Evolutionary conservation across 129 eudicot genomes (phyloP), one percentile per base, ranked within the genome.

Genomic region (Pseudognaphalium luteoalbum): DNA sequence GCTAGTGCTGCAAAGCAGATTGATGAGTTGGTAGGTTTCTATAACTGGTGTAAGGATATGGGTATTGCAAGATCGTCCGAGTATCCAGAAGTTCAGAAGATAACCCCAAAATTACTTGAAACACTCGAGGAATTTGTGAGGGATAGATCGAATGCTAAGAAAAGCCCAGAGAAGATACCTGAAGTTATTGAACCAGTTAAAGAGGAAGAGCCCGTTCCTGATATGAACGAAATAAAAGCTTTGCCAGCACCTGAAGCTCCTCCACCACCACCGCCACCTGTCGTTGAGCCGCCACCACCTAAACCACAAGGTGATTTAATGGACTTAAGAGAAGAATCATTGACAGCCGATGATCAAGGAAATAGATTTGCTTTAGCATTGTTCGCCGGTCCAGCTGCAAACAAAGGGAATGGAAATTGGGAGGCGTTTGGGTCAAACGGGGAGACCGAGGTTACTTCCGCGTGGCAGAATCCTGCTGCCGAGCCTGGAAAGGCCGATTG

Each of bases 391-490:
- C 92, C 97, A 0, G 89, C 80, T 4, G 81, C 87, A 9, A 89
- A 77, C 52, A 80, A 73, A 7, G 80, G 68, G 30, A 88, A 86
- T 54, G 91, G 90, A 7, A 86, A 87, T 1, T 91, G 91, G 97
- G 92, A 88, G 66, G 85, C 92, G 2, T 91, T 91, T 68, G 81
- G 81, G 17, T 74, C 92, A 22, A 80, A 76, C 19, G 88, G 93
- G 7, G 83, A 76, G 44, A 20, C 88, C 0, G 92, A 85, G 42
- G 90, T 91, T 39, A 89, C 90, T 10, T 91, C 97, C 0, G 97
- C 97, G 1, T 91, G 97, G 97, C 90, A 91, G 79, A 88, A 77
- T 71, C 97, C 97, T 2, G 97, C 97, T 15, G 96, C 92, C 0
- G 92, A 91, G 41, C 62, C 68, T 15, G 96, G 96, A n/a, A 89